phyloP scores from a whole-genome alignment of 176 grass and related monocot genomes.

The Neostapfia colusana region DNA sequence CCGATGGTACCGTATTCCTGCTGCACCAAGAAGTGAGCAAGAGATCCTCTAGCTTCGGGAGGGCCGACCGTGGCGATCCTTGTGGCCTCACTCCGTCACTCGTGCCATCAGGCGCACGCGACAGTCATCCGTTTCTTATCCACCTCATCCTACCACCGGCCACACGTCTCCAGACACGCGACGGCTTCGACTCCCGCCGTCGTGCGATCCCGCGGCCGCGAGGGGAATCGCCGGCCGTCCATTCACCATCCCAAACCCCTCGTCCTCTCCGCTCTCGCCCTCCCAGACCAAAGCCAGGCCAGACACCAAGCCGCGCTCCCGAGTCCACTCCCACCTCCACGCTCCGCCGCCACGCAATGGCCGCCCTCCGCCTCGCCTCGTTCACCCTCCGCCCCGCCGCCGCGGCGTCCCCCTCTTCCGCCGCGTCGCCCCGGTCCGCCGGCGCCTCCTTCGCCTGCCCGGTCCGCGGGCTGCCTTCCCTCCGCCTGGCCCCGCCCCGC shows the following conservation, averaged over 20 bases:
- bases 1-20: too few species aligned
- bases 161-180: conserved; percentile 38
- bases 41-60: too few species aligned
- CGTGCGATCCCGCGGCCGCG: conserved; percentile 22
- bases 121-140: conserved; percentile 50
- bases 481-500: conserved; percentile 44
- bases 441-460: conserved; percentile 30
- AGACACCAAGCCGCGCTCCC: not conserved
- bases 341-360: conserved; percentile 31
- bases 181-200: not conserved
- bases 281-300: conserved; percentile 21
- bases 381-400: conserved; percentile 45
- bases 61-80: not conserved
- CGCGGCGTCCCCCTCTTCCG: conserved; percentile 26
- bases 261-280: not conserved
- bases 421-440: conserved; percentile 19
- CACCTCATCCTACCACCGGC: conserved; percentile 36
- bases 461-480: conserved; percentile 37
- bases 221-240: conserved; percentile 5
- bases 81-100: not conserved
- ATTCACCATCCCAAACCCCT: conserved; percentile 35
- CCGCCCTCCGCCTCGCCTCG: conserved; percentile 52
- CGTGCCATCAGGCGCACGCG: not conserved
- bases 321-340: conserved; percentile 32
- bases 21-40: too few species aligned